phyloP scores from a whole-genome alignment of 2,329 filamentous ascomycete species.

The Thielaviopsis ethacetica region DNA sequence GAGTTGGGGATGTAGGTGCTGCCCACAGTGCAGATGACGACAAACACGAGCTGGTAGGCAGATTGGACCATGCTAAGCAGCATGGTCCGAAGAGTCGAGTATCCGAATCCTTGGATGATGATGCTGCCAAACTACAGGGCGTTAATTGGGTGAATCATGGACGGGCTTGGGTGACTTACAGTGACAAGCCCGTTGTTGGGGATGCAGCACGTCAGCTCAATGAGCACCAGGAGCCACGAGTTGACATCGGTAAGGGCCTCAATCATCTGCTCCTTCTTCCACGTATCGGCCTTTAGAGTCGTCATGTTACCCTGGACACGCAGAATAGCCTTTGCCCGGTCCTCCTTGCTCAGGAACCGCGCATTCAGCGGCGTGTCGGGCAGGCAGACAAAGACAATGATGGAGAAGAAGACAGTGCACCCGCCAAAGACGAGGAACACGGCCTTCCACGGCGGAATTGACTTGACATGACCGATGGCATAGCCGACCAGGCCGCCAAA shows the following conservation, averaged over 20 bases:
- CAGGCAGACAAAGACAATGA: conserved; percentile 38
- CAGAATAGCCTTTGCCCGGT: conserved; percentile 18
- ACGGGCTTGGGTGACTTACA: conserved; percentile 13
- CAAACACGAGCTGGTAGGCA: conserved; percentile 15
- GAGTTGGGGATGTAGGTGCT: conserved; percentile 16
- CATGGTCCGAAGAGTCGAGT: conserved; percentile 11
- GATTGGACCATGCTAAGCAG: conserved; percentile 12
- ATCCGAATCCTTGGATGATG: conserved; percentile 15
- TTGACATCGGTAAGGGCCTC: conserved; percentile 17
- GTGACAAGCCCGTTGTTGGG: conserved; percentile 18
- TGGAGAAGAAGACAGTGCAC: conserved; percentile 33
- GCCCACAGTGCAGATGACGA: conserved; percentile 14
- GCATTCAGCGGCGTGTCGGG: conserved; percentile 31
- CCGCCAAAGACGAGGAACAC: conserved; percentile 42
- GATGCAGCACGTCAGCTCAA: conserved; percentile 16
- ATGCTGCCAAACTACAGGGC: conserved; percentile 17
- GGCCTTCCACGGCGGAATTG: conserved; percentile 36
- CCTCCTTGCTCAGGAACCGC: conserved; percentile 15
- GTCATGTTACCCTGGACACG: conserved; percentile 17
- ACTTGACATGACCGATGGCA: conserved; percentile 16
- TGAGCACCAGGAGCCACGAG: conserved; percentile 16
- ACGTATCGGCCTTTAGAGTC: conserved; percentile 18
- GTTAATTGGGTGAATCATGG: conserved; percentile 13
- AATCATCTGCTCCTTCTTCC: conserved; percentile 18
- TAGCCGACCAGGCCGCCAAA: conserved; percentile 14